Evolutionary conservation across 2,329 filamentous ascomycete genomes (phyloP).

Genomic region (Colletotrichum noveboracense): DNA sequence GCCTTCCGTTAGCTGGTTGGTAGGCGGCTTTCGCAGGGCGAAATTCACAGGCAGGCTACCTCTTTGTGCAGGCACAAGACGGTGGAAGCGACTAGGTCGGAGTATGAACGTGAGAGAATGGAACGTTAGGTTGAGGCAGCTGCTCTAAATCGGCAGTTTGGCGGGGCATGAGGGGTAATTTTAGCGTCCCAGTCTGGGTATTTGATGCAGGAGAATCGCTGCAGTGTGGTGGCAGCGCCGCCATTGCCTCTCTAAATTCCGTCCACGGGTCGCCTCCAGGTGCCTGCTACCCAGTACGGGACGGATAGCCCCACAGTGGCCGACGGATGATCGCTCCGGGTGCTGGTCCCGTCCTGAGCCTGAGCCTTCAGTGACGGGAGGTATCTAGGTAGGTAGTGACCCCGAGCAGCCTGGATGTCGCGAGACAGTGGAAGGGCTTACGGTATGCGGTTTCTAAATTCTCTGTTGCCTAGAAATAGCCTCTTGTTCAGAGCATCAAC

Average conservation of each 20-base stretch:
- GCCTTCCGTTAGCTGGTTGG: background rate
- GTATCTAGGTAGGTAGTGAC: background rate
- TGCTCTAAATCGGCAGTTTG: slow-evolving; percentile 15
- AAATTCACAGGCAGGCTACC: background rate
- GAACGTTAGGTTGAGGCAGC: background rate
- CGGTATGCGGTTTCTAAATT: background rate
- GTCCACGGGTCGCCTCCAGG: background rate
- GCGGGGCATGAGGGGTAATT: slow-evolving; percentile 23
- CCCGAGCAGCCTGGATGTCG: background rate
- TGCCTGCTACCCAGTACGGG: background rate
- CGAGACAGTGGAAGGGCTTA: background rate
- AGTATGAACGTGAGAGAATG: background rate
- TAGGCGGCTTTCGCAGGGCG: background rate
- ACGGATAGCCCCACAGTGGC: background rate
- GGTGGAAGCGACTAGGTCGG: background rate
- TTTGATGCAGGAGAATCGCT: slow-evolving; percentile 3
- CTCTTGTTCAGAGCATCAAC: background rate
- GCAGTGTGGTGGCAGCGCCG: background rate
- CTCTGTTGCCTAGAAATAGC: background rate
- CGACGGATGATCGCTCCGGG: background rate
- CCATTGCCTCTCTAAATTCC: background rate
- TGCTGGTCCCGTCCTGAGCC: background rate
- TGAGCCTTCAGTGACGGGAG: background rate
- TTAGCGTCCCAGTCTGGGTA: background rate
- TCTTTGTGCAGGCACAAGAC: background rate